Percentiles rank a stretch among this genome's conserved stretches.
phyloP scores from a whole-genome alignment of 2,329 filamentous ascomycete species.

The Aspergillus carbonarius region DNA sequence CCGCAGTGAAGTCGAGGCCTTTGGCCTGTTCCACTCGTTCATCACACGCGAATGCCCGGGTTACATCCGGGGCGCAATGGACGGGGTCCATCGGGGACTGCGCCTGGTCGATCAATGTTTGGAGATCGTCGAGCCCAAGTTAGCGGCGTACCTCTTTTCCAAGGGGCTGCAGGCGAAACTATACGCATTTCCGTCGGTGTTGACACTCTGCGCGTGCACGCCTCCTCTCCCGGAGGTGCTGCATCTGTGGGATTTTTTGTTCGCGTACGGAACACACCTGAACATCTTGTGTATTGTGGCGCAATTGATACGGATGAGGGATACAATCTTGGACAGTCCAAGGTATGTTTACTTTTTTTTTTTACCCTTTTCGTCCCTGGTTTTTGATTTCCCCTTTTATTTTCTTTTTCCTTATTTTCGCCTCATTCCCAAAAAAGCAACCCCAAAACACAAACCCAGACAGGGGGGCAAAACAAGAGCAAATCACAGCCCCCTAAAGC shows the following conservation, averaged over 20 bases:
- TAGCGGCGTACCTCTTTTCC: slow-evolving; percentile 77
- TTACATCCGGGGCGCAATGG: slow-evolving; percentile 95
- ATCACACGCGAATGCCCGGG: slow-evolving; percentile 86
- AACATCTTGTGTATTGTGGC: slow-evolving; percentile 97
- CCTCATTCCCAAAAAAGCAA: neutral
- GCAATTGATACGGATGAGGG: slow-evolving; percentile 83
- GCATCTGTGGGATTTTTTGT: slow-evolving; percentile 93
- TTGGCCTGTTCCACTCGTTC: slow-evolving; percentile 83
- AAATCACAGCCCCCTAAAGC: neutral
- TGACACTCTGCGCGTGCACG: slow-evolving; percentile 93
- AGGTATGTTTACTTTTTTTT: slow-evolving; percentile 57
- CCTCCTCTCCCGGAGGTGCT: slow-evolving; percentile 91
- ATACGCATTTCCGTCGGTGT: slow-evolving; percentile 91
- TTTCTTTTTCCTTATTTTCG: neutral
- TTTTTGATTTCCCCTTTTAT: neutral
- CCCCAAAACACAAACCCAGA: neutral
- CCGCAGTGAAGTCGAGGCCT: slow-evolving; percentile 91
- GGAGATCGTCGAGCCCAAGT: slow-evolving; percentile 83
- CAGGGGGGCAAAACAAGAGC: neutral
- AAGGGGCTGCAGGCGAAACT: slow-evolving; percentile 91
- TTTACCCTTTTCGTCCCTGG: neutral
- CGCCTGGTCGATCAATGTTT: slow-evolving; percentile 89
- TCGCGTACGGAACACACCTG: slow-evolving; percentile 90
- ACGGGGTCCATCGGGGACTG: slow-evolving; percentile 90
- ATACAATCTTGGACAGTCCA: slow-evolving; percentile 76